These are phyloP conservation scores for Citrus cavaleriei DNA, from an alignment of 345 rosid species.

Conservation along the genomic window DNA sequence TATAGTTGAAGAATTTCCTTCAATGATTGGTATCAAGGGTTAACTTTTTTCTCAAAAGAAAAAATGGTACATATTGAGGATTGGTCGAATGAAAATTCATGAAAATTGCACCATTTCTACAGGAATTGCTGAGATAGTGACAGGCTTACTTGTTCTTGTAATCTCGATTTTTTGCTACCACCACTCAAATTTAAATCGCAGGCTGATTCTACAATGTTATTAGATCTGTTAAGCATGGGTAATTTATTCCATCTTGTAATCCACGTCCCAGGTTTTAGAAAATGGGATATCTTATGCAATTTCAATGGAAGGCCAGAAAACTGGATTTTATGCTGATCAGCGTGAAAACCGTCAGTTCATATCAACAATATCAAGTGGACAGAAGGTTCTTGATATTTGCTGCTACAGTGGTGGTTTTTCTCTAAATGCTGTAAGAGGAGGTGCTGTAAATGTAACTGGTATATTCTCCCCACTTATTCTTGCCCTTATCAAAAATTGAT, in stretches of 20 bases:
- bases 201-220: not conserved
- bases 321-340: conserved; percentile 91
- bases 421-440: conserved; percentile 69
- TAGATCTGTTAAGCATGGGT: not conserved
- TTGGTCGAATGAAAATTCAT: not conserved
- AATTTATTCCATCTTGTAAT: not conserved
- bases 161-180: not conserved
- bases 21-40: not conserved
- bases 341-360: conserved; percentile 71
- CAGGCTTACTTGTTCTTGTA: not conserved
- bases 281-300: conserved; percentile 68
- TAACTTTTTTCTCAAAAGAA: too few species aligned
- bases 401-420: conserved; percentile 94
- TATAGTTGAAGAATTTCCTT: not conserved
- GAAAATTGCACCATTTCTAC: not conserved
- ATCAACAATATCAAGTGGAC: conserved; percentile 62
- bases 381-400: conserved; percentile 79
- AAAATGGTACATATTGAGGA: too few species aligned
- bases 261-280: conserved; percentile 54
- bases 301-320: conserved; percentile 79
- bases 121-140: not conserved
- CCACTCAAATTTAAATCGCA: not conserved
- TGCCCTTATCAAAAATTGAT: not conserved
- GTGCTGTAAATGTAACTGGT: conserved; percentile 64
- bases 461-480: not conserved